A percentile compares a stretch with the other conserved stretches of the same genome.
Conservation (phyloP, 2,329 filamentous ascomycete genomes). For the Ceratocystis ficicola region DNA sequence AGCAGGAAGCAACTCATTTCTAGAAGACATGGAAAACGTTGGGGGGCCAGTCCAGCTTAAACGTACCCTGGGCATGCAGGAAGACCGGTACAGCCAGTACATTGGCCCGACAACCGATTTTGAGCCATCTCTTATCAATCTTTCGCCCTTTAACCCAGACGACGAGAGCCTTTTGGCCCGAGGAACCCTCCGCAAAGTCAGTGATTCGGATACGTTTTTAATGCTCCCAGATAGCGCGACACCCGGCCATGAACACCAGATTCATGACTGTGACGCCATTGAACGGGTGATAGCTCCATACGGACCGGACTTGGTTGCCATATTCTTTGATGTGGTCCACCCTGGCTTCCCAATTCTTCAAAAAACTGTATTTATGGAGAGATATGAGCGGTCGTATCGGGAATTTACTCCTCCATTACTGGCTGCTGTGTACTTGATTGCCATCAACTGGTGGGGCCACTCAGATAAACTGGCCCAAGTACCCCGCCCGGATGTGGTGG, state of each 20-base stretch:
- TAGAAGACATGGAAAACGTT: conserved; percentile 60
- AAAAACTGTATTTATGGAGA: conserved; percentile 66
- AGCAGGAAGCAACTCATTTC: conserved; percentile 48
- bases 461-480: conserved; percentile 52
- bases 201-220: conserved; percentile 65
- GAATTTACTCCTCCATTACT: conserved; percentile 66
- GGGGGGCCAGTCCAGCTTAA: conserved; percentile 54
- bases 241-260: conserved; percentile 57
- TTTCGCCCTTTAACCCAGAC: conserved; percentile 67
- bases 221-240: conserved; percentile 65
- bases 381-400: conserved; percentile 58
- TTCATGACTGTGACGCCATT: conserved; percentile 56
- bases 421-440: conserved; percentile 71
- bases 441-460: conserved; percentile 78
- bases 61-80: conserved; percentile 61
- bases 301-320: conserved; percentile 62
- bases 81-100: conserved; percentile 69
- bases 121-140: conserved; percentile 69
- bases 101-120: conserved; percentile 75
- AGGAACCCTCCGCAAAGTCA: conserved; percentile 61
- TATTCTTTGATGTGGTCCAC: conserved; percentile 73
- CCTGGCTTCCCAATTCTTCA: conserved; percentile 73
- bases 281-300: conserved; percentile 65
- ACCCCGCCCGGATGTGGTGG: conserved; percentile 57
- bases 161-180: conserved; percentile 65